phyloP scores from a whole-genome alignment of 768 basidiomycete genomes.

The Panellus pusillus region DNA sequence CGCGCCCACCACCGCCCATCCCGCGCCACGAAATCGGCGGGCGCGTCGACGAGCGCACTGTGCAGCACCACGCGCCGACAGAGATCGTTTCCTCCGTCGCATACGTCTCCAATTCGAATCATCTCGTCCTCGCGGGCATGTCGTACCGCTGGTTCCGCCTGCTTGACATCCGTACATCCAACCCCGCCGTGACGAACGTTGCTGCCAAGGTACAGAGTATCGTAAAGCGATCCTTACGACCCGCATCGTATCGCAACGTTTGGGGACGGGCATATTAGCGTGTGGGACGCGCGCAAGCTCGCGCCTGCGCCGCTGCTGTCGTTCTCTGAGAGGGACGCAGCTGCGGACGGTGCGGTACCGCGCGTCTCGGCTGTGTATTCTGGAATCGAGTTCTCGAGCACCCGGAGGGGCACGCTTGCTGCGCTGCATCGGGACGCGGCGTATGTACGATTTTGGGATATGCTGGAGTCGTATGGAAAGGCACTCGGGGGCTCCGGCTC shows the following conservation, averaged over 20 bases:
- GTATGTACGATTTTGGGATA: constrained; percentile 78
- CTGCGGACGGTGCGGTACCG: constrained; percentile 59
- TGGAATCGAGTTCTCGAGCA: constrained; percentile 68
- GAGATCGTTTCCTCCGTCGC: constrained; percentile 74
- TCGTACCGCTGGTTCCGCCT: constrained; percentile 75
- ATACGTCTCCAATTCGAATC: constrained; percentile 68
- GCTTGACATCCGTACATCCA: constrained; percentile 66
- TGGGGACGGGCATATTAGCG: constrained; percentile 67
- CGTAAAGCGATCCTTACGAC: constrained; percentile 70
- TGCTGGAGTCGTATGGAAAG: constrained; percentile 50
- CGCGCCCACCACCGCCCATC: constrained; percentile 37
- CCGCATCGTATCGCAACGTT: constrained; percentile 67
- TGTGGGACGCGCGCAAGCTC: constrained; percentile 77
- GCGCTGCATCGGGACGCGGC: constrained; percentile 65
- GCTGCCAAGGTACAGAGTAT: constrained; percentile 71
- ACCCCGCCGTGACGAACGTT: constrained; percentile 42
- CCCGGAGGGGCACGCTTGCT: constrained; percentile 66
- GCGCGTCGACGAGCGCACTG: constrained; percentile 49
- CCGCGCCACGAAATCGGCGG: constrained; percentile 41
- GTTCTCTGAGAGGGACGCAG: constrained; percentile 77
- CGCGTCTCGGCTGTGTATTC: constrained; percentile 42
- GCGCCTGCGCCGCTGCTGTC: constrained; percentile 56
- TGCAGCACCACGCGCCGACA: constrained; percentile 69
- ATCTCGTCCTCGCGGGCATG: constrained; percentile 71
- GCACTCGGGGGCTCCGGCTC: constrained; percentile 30